phyloP scores from a whole-genome alignment of 139 green algal species.

The Zygnema cylindricum region DNA sequence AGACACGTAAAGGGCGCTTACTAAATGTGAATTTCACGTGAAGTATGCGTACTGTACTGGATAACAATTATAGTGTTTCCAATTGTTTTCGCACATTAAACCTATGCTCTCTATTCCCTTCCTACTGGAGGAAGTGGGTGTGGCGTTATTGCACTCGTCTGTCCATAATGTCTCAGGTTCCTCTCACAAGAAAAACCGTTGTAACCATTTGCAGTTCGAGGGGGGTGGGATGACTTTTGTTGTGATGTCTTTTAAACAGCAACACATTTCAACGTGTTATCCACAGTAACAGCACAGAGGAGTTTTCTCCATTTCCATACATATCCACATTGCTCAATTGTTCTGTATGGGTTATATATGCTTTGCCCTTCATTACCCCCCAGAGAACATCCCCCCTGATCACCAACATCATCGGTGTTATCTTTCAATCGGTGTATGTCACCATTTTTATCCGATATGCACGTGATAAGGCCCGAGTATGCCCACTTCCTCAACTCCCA shows the following conservation, averaged over 20 bases:
- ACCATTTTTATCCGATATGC: constrained; percentile 37
- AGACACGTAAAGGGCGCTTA: too few relatives aligned
- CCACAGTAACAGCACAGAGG: constrained; percentile 9
- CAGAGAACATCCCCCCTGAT: constrained; percentile 31
- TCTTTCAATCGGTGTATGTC: constrained; percentile 33
- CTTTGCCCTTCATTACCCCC: constrained; percentile 49
- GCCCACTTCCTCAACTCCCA: not conserved
- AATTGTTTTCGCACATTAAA: too few relatives aligned
- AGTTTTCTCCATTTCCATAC: constrained; percentile 51
- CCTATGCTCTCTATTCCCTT: too few relatives aligned
- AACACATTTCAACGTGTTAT: constrained; percentile 43
- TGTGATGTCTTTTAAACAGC: not conserved
- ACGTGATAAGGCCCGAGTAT: not conserved
- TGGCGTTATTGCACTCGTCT: too few relatives aligned
- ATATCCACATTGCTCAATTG: constrained; percentile 39
- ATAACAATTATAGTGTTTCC: too few relatives aligned
- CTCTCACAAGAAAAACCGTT: too few relatives aligned
- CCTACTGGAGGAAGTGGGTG: too few relatives aligned
- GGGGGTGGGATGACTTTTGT: too few relatives aligned
- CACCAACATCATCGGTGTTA: constrained; percentile 45
- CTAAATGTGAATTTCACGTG: too few relatives aligned
- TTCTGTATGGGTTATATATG: constrained; percentile 46
- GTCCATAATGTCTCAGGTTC: too few relatives aligned
- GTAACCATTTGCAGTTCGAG: too few relatives aligned
- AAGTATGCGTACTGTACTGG: too few relatives aligned